Evolutionary conservation across 768 basidiomycete species (phyloP).

Genomic region (Boletellus ananiceps): DNA sequence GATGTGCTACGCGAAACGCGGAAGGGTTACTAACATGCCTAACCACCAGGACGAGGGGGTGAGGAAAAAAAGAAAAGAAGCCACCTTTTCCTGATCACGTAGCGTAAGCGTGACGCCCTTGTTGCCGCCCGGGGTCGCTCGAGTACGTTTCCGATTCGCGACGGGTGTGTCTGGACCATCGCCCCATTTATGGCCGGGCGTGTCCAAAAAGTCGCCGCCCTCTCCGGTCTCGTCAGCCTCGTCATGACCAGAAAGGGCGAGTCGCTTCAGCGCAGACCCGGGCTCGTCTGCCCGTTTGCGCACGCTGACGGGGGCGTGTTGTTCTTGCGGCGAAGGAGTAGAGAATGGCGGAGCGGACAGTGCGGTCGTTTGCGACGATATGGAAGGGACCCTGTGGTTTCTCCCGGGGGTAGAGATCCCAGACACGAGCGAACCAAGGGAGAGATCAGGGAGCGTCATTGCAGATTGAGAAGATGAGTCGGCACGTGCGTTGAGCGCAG

Average conservation of each 20-base stretch:
- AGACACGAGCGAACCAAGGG: constrained; percentile 52
- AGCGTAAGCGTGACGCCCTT: constrained; percentile 62
- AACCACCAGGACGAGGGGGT: background rate
- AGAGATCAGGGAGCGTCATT: constrained; percentile 53
- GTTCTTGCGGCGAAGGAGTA: constrained; percentile 47
- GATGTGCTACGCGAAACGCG: constrained; percentile 62
- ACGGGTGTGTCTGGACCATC: constrained; percentile 49
- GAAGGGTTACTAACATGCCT: background rate
- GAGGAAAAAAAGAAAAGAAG: background rate
- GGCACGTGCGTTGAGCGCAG: constrained; percentile 35
- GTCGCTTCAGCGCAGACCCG: constrained; percentile 37
- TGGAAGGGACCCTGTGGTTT: constrained; percentile 43
- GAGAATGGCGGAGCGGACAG: constrained; percentile 46
- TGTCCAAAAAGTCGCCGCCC: constrained; percentile 47
- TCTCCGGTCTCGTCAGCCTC: constrained; percentile 37
- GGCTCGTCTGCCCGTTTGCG: constrained; percentile 40
- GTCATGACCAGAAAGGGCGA: constrained; percentile 30
- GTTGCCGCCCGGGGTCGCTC: constrained; percentile 23
- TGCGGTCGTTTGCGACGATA: constrained; percentile 49
- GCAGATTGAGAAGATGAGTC: constrained; percentile 43
- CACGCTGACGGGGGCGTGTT: constrained; percentile 24
- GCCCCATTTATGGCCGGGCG: constrained; percentile 52
- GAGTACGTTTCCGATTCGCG: constrained; percentile 43
- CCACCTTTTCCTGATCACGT: constrained; percentile 94
- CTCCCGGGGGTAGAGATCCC: constrained; percentile 51